A percentile compares a stretch with the other conserved stretches of the same genome.
Conservation (phyloP, 345 rosid genomes). For the Eucalyptus melliodora region DNA sequence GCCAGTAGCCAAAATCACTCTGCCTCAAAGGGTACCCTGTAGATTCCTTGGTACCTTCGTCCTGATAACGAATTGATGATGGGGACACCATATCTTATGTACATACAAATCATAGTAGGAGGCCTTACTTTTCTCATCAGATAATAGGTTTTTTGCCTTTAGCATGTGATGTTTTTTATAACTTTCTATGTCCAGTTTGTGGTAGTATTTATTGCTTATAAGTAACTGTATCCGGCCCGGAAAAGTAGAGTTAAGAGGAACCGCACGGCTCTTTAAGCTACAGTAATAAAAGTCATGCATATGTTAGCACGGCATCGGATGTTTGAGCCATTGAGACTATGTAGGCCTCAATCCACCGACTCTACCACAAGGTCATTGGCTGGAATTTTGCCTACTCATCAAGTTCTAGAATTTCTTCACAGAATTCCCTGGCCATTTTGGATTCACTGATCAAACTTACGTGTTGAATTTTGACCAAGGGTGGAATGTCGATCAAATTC, state of each 20-base stretch:
- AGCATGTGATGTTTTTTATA: background rate
- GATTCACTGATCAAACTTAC: background rate
- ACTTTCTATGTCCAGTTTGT: background rate
- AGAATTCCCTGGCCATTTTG: background rate
- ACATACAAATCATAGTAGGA: background rate
- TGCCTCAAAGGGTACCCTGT: conserved; percentile 24
- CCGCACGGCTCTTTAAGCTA: too few relatives aligned
- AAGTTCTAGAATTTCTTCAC: background rate
- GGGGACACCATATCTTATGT: background rate
- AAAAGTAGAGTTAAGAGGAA: too few relatives aligned
- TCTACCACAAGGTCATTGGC: too few relatives aligned
- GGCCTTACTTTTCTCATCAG: background rate
- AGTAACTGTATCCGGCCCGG: background rate
- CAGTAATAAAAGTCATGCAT: too few relatives aligned
- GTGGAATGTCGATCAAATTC: background rate
- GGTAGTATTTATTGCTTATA: background rate
- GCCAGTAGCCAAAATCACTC: conserved; percentile 15
- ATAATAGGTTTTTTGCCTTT: background rate
- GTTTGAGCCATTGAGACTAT: too few relatives aligned
- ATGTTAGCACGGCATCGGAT: too few relatives aligned
- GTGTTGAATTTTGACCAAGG: background rate
- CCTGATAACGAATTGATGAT: background rate
- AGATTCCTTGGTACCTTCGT: conserved; percentile 24
- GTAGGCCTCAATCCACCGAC: too few relatives aligned
- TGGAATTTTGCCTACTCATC: too few relatives aligned